phyloP scores from a whole-genome alignment of 73 alveolate genomes.

The Paramecium sonneborni region DNA sequence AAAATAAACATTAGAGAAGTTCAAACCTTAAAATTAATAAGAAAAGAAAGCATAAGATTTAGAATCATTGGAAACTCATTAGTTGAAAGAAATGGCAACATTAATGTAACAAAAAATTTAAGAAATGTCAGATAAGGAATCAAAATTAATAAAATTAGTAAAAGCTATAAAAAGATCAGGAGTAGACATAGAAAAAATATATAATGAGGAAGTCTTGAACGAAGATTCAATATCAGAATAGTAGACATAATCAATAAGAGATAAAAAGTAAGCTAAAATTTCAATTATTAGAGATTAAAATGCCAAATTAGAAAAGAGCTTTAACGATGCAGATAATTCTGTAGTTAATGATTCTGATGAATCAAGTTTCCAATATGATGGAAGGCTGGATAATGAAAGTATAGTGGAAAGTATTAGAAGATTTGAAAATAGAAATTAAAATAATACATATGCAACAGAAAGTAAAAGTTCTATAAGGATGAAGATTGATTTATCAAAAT shows the following conservation, averaged over 20 bases:
- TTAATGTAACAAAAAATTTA: neutral
- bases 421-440: constrained; percentile 35
- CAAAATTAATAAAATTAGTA: constrained; percentile 18
- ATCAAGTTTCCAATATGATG: constrained; percentile 14
- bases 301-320: neutral
- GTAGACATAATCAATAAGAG: neutral
- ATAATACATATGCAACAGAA: neutral
- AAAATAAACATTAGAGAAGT: constrained; percentile 26
- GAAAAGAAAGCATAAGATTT: neutral
- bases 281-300: neutral
- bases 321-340: constrained; percentile 51
- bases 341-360: constrained; percentile 55
- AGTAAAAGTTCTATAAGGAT: neutral
- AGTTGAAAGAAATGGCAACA: neutral
- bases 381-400: constrained; percentile 40
- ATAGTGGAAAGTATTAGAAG: constrained; percentile 23
- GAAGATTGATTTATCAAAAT: neutral
- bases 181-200: constrained; percentile 20
- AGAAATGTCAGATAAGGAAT: constrained; percentile 38
- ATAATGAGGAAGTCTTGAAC: constrained; percentile 24
- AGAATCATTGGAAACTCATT: neutral
- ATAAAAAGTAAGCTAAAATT: neutral
- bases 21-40: neutral
- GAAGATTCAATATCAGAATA: neutral
- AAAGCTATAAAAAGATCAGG: constrained; percentile 20